phyloP scores from a whole-genome alignment of 441 rosid species.

The Kokia cookei region DNA sequence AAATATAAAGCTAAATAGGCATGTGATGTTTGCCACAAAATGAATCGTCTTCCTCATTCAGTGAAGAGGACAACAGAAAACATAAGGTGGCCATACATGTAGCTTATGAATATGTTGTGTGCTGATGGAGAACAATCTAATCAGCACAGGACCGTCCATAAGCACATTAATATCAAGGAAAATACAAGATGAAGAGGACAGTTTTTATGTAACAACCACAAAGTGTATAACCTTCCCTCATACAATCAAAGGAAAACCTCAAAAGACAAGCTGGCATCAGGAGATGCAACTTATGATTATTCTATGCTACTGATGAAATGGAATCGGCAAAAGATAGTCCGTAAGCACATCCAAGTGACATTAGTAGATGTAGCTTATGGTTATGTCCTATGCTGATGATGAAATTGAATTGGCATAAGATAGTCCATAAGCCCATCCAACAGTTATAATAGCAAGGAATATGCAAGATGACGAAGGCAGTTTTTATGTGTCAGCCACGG shows the following conservation, averaged over 20 bases:
- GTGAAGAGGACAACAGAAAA: background rate
- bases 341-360: conserved; percentile 26
- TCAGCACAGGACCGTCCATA: conserved; percentile 10
- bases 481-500: conserved; percentile 9
- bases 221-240: conserved; percentile 6
- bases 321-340: conserved; percentile 35
- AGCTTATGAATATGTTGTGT: conserved; percentile 14
- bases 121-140: background rate
- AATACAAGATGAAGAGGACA: background rate
- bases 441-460: background rate
- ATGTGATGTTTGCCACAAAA: background rate
- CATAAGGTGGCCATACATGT: conserved; percentile 3
- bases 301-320: conserved; percentile 23
- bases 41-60: background rate
- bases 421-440: conserved; percentile 30
- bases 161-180: background rate
- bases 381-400: conserved; percentile 35
- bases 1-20: background rate
- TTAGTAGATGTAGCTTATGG: conserved; percentile 35
- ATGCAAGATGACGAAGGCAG: background rate
- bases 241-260: background rate
- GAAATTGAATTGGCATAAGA: conserved; percentile 26
- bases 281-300: conserved; percentile 35
- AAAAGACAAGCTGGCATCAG: background rate
- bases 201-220: conserved; percentile 8